These are phyloP conservation scores for Podospora pseudoanserina DNA, from an alignment of 495 filamentous ascomycete species.

Conservation along the genomic window DNA sequence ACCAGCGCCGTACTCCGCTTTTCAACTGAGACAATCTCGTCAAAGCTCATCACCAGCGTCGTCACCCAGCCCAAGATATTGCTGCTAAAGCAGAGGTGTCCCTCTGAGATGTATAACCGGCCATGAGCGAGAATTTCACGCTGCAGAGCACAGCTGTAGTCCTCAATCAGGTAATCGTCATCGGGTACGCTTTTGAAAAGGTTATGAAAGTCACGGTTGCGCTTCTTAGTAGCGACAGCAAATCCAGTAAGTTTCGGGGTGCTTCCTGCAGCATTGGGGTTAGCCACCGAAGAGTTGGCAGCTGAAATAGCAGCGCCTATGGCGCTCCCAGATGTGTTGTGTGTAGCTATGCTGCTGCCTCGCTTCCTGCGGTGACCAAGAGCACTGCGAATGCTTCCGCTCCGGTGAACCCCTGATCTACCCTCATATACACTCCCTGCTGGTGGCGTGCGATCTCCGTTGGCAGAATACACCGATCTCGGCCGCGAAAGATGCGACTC, in stretches of 20 bases:
- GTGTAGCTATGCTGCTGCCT: conserved; percentile 81
- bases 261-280: conserved; percentile 52
- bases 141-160: conserved; percentile 95
- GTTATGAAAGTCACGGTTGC: conserved; percentile 91
- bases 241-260: conserved; percentile 85
- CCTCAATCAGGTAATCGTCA: conserved; percentile 96
- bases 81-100: conserved; percentile 96
- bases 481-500: conserved; percentile 33
- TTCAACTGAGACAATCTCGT: conserved; percentile 93
- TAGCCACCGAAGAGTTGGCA: conserved; percentile 60
- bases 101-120: conserved; percentile 92
- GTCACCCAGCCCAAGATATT: conserved; percentile 99
- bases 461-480: conserved; percentile 44
- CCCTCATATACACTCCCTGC: conserved; percentile 66
- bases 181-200: conserved; percentile 95
- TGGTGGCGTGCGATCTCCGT: conserved; percentile 60
- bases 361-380: conserved; percentile 68
- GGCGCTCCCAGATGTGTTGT: conserved; percentile 37
- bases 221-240: conserved; percentile 91
- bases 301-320: conserved; percentile 67
- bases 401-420: conserved; percentile 61
- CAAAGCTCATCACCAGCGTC: conserved; percentile 94
- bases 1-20: conserved; percentile 95
- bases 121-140: conserved; percentile 94
- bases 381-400: conserved; percentile 77